A percentile compares a stretch with the other conserved stretches of the same genome.
These are phyloP conservation scores for Cryptosporidium sp. DNA, from an alignment of 169 alveolate species.

Conservation along the genomic window DNA sequence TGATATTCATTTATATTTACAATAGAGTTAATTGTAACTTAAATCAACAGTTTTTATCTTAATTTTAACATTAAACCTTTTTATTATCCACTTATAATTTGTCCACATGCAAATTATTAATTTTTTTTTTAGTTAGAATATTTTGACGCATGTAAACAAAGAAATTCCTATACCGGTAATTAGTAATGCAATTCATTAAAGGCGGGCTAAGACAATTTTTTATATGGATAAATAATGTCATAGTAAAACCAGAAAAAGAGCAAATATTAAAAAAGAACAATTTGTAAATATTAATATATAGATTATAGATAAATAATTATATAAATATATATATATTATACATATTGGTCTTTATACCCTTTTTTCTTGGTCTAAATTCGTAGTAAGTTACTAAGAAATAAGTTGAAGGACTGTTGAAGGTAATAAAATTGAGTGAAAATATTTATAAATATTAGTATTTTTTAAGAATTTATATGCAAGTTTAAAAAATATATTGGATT, in stretches of 20 bases:
- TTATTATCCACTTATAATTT: not conserved
- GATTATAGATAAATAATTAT: not conserved
- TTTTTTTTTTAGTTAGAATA: not conserved
- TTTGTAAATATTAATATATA: not conserved
- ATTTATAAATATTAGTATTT: not conserved
- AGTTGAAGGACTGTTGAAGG: not conserved
- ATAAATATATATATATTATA: not conserved
- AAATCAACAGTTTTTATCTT: not conserved
- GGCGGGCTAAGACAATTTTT: constrained; percentile 64
- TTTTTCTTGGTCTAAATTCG: not conserved
- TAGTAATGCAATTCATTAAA: constrained; percentile 3
- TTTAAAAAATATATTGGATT: not conserved
- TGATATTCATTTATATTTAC: not conserved
- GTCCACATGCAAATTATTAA: constrained; percentile 17
- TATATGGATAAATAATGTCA: constrained; percentile 52
- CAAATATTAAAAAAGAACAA: not conserved
- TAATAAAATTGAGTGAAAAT: not conserved
- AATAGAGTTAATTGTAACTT: not conserved
- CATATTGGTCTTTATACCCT: too few species aligned
- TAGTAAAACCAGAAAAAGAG: constrained; percentile 24
- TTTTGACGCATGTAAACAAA: not conserved
- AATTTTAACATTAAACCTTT: not conserved
- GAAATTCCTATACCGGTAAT: not conserved
- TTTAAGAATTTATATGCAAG: not conserved
- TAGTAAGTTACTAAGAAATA: not conserved